phyloP scores from a whole-genome alignment of 2,329 filamentous ascomycete species.

The Sclerotiophoma versabilis region DNA sequence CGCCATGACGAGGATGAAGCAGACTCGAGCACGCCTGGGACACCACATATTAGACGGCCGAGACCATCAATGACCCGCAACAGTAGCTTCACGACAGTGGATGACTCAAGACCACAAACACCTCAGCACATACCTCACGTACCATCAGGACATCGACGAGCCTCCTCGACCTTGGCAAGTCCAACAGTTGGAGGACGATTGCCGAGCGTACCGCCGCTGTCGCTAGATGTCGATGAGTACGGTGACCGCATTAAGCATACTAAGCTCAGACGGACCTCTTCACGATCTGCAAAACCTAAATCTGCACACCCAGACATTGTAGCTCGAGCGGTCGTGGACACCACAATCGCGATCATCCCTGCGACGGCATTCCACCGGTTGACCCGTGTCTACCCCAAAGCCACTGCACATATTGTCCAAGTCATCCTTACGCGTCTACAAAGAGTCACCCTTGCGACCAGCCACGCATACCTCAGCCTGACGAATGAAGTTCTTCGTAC shows the following conservation, averaged over 20 bases:
- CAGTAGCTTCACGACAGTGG: conserved; percentile 39
- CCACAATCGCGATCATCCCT: conserved; percentile 97
- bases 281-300: conserved; percentile 58
- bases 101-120: conserved; percentile 43
- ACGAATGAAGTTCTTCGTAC: conserved; percentile 91
- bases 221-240: conserved; percentile 62
- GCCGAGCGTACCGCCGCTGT: conserved; percentile 76
- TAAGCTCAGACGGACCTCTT: conserved; percentile 31
- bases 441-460: conserved; percentile 91
- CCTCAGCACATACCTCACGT: conserved; percentile 32
- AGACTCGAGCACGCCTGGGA: conserved; percentile 37
- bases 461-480: conserved; percentile 90
- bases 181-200: conserved; percentile 46
- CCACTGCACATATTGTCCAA: conserved; percentile 96
- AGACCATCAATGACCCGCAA: conserved; percentile 35
- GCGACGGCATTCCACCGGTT: conserved; percentile 93
- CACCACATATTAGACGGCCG: conserved; percentile 28
- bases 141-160: conserved; percentile 33
- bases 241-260: conserved; percentile 30
- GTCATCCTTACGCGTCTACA: conserved; percentile 95
- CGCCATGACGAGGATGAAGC: conserved; percentile 70
- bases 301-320: conserved; percentile 97
- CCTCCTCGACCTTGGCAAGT: conserved; percentile 42
- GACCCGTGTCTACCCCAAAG: conserved; percentile 93
- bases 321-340: conserved; percentile 93